Evolutionary conservation across 208 protist genomes (phyloP), one percentile per base, ranked within the genome.

Genomic region (Trypanosoma lewisi): DNA sequence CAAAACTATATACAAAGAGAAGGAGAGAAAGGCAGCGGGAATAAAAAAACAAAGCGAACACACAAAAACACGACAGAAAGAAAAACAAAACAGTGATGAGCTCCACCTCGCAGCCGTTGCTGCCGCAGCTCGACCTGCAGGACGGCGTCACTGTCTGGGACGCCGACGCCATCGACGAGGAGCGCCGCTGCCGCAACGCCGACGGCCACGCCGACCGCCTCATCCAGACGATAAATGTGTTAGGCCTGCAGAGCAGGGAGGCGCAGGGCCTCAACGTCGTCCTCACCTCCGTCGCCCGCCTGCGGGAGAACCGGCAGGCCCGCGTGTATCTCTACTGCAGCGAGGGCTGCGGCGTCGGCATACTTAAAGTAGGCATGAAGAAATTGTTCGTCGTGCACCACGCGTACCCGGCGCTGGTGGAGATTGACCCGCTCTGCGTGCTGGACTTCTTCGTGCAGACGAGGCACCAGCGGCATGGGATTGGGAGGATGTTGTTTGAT

Each of bases 391-490:
- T 95, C 19, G 78, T 75, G 25, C 80, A 87, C 57, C 83, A 81
- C 1, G 34, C 44, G 16, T 78, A 73, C n/a, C 33, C 41, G 0
- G 23, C 31, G 1, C 39, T 93, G 48, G 81, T 93, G n/a, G 93
- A 98, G 72, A 92, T 97, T 12, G 75, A 89, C 30, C 94, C 93
- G 2, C 64, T 96, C 16, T 97, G 91, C 55, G 89, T 97, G 50
- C 77, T 98, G 25, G 96, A 98, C 65, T 97, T 98, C 67, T 98
- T 95, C 62, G 93, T 98, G 11, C 79, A 90, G 39, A 91, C 97
- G 53, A 52, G 17, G 16, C 76, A 36, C 21, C 96, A 98, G 76
- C 80, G 95, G 4, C 55, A 72, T 19, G 95, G 95, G 9, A 83
- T 85, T 71, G 95, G 95, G 41, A 70, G 78, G 42, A 12, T 50